Evolutionary conservation across 1,139 yeast species (phyloP).

Genomic region (Suhomyces choctaworum): DNA sequence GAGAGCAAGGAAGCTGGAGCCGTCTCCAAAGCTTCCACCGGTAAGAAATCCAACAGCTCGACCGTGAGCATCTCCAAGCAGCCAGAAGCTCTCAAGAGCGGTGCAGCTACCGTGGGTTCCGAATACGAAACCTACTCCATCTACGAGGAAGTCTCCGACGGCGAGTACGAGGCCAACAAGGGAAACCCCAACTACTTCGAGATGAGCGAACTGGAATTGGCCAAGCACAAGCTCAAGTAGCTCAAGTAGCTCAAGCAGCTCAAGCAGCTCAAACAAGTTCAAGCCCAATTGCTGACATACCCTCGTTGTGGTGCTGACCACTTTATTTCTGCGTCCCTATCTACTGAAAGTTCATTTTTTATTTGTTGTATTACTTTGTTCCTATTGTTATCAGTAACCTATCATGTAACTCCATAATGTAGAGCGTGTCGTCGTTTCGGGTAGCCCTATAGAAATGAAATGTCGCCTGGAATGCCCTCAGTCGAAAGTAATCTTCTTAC

Average conservation of each 20-base stretch:
- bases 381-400: not conserved
- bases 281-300: no score
- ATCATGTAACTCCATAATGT: not conserved
- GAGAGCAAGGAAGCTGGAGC: slow-evolving; percentile 1
- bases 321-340: no score
- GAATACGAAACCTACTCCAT: slow-evolving; percentile 40
- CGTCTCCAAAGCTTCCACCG: slow-evolving; percentile 2
- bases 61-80: slow-evolving; percentile 13
- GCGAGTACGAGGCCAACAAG: slow-evolving; percentile 46
- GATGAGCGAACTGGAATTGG: slow-evolving; percentile 40
- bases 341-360: no score
- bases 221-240: slow-evolving; percentile 6
- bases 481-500: slow-evolving; percentile 77
- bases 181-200: slow-evolving; percentile 53
- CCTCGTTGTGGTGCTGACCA: no score
- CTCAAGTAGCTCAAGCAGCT: no score
- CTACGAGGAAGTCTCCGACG: slow-evolving; percentile 53
- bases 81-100: slow-evolving; percentile 13
- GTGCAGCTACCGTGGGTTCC: slow-evolving; percentile 15
- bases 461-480: no score
- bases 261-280: no score
- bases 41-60: slow-evolving; percentile 9
- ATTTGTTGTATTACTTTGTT: no score
- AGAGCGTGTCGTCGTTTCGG: not conserved
- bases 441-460: not conserved